Evolutionary conservation across 2,329 filamentous ascomycete genomes (phyloP).

Genomic region (Talaromyces piceae): DNA sequence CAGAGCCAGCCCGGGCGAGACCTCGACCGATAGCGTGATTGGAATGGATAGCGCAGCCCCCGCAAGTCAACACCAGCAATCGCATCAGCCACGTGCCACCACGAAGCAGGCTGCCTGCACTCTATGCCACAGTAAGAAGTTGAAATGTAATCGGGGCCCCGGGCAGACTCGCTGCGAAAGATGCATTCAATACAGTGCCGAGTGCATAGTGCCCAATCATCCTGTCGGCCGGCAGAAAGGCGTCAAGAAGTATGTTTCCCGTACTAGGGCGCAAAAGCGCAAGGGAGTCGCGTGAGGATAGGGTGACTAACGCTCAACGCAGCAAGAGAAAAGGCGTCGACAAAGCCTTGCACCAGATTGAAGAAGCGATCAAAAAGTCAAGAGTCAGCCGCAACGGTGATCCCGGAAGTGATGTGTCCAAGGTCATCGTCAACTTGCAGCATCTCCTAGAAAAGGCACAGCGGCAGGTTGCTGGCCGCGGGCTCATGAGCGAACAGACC

Average conservation of each 20-base stretch:
- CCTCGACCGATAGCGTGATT: background rate
- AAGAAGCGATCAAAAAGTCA: constrained; percentile 58
- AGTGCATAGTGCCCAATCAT: constrained; percentile 65
- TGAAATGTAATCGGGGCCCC: constrained; percentile 55
- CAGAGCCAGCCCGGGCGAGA: background rate
- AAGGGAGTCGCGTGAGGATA: background rate
- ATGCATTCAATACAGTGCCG: constrained; percentile 50
- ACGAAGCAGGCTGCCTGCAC: constrained; percentile 48
- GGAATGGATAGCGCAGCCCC: constrained; percentile 5
- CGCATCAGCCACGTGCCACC: constrained; percentile 1
- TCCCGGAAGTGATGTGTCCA: constrained; percentile 37
- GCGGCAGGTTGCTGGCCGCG: constrained; percentile 19
- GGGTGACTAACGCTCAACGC: background rate
- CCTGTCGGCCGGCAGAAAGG: constrained; percentile 67
- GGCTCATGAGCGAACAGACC: background rate
- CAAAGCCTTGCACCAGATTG: constrained; percentile 66
- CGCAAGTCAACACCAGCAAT: background rate
- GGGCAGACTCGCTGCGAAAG: constrained; percentile 51
- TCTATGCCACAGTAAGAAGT: constrained; percentile 60
- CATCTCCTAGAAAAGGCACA: constrained; percentile 45
- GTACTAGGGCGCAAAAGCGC: background rate
- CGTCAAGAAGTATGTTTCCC: constrained; percentile 58
- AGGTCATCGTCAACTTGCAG: constrained; percentile 39
- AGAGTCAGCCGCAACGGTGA: constrained; percentile 33
- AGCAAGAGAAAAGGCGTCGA: constrained; percentile 69